Conservation (phyloP, 176 grass and related monocot species). For the Puccinellia tenuiflora region DNA sequence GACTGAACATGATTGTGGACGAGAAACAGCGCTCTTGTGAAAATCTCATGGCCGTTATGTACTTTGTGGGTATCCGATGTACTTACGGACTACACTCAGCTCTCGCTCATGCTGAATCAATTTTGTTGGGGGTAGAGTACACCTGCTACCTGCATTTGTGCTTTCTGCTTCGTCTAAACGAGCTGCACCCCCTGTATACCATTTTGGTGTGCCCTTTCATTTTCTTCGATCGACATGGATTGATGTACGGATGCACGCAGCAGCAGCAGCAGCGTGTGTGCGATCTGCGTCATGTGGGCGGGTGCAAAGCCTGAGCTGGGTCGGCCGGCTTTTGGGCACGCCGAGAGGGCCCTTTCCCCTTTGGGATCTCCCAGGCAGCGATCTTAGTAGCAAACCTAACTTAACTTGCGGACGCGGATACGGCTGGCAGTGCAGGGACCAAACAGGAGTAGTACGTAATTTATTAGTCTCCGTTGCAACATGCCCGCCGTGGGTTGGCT, state of each 20-base stretch:
- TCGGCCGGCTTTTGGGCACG: not conserved
- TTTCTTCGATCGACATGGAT: not conserved
- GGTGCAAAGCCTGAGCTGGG: not conserved
- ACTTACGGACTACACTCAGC: not conserved
- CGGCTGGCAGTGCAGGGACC: not conserved
- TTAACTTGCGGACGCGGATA: not conserved
- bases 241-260: not conserved
- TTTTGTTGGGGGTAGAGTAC: not conserved
- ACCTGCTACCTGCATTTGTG: not conserved
- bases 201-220: not conserved
- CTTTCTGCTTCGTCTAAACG: too few relatives aligned
- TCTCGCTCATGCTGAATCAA: not conserved
- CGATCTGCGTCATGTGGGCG: not conserved
- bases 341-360: not conserved
- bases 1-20: not conserved
- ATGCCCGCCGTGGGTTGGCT: not conserved
- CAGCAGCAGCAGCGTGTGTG: not conserved
- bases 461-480: not conserved
- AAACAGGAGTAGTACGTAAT: not conserved
- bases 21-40: not conserved
- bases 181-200: not conserved
- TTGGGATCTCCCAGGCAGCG: not conserved
- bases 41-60: not conserved
- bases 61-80: not conserved
- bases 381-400: not conserved